Evolutionary conservation across 768 basidiomycete species (phyloP), one percentile per base, ranked within the genome.

Genomic region (Sutorius australiensis): DNA sequence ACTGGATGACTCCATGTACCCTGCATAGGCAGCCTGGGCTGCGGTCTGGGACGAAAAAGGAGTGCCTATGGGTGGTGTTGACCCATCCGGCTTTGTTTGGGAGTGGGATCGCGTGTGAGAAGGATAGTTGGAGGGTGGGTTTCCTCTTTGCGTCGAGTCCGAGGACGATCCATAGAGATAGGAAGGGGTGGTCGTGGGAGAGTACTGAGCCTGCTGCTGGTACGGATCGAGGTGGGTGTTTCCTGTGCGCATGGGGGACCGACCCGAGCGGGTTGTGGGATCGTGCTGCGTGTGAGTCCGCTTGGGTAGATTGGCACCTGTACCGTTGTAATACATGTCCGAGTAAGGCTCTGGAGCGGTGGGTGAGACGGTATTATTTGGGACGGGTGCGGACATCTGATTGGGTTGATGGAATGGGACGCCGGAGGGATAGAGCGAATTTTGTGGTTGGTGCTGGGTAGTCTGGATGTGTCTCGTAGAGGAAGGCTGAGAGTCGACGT

Each of bases 161-260:
- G 67, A 53, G 24, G 71, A 55, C 32, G 58, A 68, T 43, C 67
- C 73, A 55, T 77, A 77, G 37, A 69, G 67, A 65, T 77, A 84
- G 61, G 79, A 70, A 14, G 69, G 65, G 40, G 80, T 68, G 5
- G 84, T 76, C 9, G 67, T 57, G 41, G 86, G 82, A 51, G 84
- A 83, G 63, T 86, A 87, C 34, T 70, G 67, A 28, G 79, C 67
- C 70, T 87, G 87, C 54, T 81, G 84, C 50, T 83, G 76, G 66
- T 89, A 89, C 30, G 84, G 82, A 68, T 89, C 87, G 59, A 88
- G 75, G 41, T 84, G 74, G 49, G 76, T 64, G 59, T 79, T 80
- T 53, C 73, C 73, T 21, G 77, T 64, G 46, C 86, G 80, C 59
- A 86, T 77, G 40, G 88, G 87, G 17, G 87, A 88, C 57, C 85